Base-by-base conservation (phyloP, 441 rosid genomes). In the Erodium trifolium region DNA sequence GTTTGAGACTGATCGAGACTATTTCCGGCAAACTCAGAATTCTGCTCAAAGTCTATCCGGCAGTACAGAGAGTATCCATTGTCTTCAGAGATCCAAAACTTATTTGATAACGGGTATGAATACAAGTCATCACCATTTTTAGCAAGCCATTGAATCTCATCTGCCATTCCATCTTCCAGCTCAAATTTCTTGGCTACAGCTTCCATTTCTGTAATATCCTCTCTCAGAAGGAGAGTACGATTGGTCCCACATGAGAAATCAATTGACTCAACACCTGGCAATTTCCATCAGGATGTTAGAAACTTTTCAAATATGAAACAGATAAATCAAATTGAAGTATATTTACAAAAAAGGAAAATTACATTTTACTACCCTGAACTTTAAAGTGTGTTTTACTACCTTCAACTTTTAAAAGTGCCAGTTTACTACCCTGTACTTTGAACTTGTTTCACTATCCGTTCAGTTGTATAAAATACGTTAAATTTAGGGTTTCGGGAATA, bases 141-240 rank as follows among this genome's bases (percentile, higher is more conserved):
- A 72, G 63, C 72, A 14, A 77, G 83, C 73, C 10, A 65, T 70
- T 62, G 81, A 63, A 81, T 71, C 78, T 77, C 81, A 69, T 83
- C 69, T n/a, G 69, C 18, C 35, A 85, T 47, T 51, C 73, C 80
- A 72, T 72, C 88, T 70, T 89, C 96, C 77, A 79, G 79, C 89
- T 91, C 97, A 78, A 92, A 89, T 68, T 74, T 85, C 76, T 72
- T 83, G 39, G 99, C 98, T 60, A 87, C 97, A 76, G 88, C 88
- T 82, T 95, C 99, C 92, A 95, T 67, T 72, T 70, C 82, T 71
- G 76, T 73, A 53, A 88, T 74, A 77, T 87, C 86, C 68, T 89
- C 90, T 77, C 99, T 92, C 82, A 95, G 74, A 82, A 80, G 88
- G 65, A 95, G 87, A 13, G 77, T 83, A 34, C 34, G 78, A 49